phyloP scores from a whole-genome alignment of 192 early-diverging fungal genomes.

The Phycomyces blakesleeanus region DNA sequence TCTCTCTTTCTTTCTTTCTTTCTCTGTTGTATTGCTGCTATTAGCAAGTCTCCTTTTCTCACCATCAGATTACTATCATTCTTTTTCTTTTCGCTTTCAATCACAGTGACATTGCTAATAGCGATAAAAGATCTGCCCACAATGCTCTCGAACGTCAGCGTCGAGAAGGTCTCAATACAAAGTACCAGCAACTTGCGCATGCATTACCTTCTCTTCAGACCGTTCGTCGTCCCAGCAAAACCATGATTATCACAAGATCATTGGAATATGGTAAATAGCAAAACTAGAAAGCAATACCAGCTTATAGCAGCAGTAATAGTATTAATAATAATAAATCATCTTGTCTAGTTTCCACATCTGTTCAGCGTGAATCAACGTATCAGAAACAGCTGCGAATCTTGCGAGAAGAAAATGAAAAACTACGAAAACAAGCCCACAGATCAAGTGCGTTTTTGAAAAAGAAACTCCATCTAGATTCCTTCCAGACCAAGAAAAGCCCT shows the following conservation, averaged over 20 bases:
- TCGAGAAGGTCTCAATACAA: constrained; percentile 73
- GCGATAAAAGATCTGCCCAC: constrained; percentile 72
- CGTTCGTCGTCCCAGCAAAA: constrained; percentile 75
- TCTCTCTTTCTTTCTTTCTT: background rate
- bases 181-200: constrained; percentile 79
- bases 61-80: background rate
- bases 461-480: background rate
- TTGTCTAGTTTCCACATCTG: constrained; percentile 11
- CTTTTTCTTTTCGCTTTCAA: background rate
- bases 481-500: background rate
- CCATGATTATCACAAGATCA: constrained; percentile 75
- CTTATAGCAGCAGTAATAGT: too few relatives aligned
- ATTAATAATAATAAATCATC: too few relatives aligned
- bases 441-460: background rate
- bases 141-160: constrained; percentile 80
- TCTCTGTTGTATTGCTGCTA: background rate
- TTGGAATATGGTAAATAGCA: constrained; percentile 62
- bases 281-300: too few relatives aligned
- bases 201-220: constrained; percentile 65
- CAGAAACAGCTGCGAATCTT: constrained; percentile 7
- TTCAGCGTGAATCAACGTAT: constrained; percentile 11
- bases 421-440: constrained; percentile 6
- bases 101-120: constrained; percentile 10
- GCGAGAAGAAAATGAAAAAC: constrained; percentile 13
- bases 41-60: background rate